Conservation (phyloP, 306 rosid genomes). For the Geum urbanum region DNA sequence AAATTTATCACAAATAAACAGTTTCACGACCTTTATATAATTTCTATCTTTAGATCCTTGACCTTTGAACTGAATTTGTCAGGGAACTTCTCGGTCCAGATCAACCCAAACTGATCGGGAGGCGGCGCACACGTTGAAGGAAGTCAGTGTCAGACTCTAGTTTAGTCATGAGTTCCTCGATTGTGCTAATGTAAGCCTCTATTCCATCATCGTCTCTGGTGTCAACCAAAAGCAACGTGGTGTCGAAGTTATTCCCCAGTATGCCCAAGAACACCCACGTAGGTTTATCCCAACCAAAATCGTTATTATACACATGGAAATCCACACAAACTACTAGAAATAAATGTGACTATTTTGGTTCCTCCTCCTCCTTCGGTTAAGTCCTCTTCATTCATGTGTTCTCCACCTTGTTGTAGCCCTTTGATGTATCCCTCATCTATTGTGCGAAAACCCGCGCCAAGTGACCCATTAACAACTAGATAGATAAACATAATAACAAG, state of each 20-base stretch:
- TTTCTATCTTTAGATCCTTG: no score
- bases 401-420: not conserved
- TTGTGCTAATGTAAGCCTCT: slow-evolving; percentile 2
- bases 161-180: not conserved
- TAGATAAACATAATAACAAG: no score
- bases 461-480: no score
- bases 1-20: no score
- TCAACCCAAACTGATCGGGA: not conserved
- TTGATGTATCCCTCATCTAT: no score
- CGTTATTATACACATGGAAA: slow-evolving; percentile 18
- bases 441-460: no score
- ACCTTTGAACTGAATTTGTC: no score
- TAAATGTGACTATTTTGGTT: not conserved
- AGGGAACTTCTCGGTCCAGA: no score
- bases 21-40: no score
- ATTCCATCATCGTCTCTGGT: slow-evolving; percentile 9
- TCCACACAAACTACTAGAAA: slow-evolving; percentile 14
- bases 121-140: no score
- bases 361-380: slow-evolving; percentile 1
- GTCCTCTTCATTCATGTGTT: not conserved
- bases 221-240: not conserved
- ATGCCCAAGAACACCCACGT: slow-evolving; percentile 16
- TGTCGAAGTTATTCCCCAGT: not conserved
- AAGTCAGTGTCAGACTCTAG: slow-evolving; percentile 1
- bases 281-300: slow-evolving; percentile 30